Evolutionary conservation across 169 alveolate genomes (phyloP).

Genomic region (Cyclospora cayetanensis): DNA sequence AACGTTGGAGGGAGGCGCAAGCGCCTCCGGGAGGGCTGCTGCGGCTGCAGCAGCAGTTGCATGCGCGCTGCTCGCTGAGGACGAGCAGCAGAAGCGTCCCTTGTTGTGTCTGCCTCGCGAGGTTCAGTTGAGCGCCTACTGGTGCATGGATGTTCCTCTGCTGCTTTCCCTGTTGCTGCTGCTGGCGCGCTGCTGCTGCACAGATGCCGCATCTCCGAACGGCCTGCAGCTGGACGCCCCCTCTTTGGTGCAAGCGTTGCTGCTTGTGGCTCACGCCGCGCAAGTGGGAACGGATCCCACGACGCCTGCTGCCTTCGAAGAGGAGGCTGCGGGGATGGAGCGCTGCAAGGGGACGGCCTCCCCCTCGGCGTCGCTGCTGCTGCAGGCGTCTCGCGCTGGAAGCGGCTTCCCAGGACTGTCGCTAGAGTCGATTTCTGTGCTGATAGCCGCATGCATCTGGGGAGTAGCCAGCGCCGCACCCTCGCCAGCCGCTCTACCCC

Average conservation of each 20-base stretch:
- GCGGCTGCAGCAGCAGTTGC: constrained; percentile 13
- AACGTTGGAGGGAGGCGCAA: not conserved
- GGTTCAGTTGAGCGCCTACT: constrained; percentile 57
- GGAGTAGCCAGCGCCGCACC: not conserved
- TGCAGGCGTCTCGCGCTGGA: constrained; percentile 50
- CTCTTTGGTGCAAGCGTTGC: constrained; percentile 63
- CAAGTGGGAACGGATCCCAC: constrained; percentile 69
- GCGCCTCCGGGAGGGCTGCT: constrained; percentile 1
- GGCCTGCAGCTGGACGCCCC: constrained; percentile 72
- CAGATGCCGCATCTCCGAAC: constrained; percentile 19
- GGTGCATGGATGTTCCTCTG: constrained; percentile 63
- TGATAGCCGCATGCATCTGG: constrained; percentile 68
- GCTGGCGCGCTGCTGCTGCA: constrained; percentile 67
- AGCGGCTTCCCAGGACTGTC: constrained; percentile 50
- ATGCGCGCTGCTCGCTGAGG: not conserved
- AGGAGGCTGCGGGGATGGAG: not conserved
- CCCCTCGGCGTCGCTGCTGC: not conserved
- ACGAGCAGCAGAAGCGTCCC: not conserved
- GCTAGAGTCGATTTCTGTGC: constrained; percentile 60
- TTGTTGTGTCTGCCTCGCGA: constrained; percentile 57
- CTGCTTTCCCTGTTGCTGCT: constrained; percentile 68
- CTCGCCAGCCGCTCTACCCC: not conserved
- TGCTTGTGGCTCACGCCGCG: constrained; percentile 63
- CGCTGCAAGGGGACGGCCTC: not conserved
- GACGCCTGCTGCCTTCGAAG: not conserved